These are phyloP conservation scores for Discostella stelligeroides DNA, from an alignment of 108 stramenopile genomes.

Conservation along the genomic window DNA sequence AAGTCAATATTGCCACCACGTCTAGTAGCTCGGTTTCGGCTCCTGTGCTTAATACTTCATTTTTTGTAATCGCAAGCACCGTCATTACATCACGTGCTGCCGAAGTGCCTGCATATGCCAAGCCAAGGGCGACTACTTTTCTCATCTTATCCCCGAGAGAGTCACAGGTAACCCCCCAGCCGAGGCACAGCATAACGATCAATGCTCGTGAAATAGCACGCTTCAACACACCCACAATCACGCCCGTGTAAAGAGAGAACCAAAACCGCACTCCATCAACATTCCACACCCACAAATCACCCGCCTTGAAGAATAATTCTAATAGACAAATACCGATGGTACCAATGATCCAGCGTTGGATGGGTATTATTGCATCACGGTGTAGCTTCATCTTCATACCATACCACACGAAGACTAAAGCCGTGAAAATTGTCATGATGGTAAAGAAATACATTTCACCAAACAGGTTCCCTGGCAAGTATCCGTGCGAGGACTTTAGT, in stretches of 20 bases:
- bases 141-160: conserved; percentile 67
- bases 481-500: conserved; percentile 79
- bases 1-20: conserved; percentile 69
- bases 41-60: conserved; percentile 60
- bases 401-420: conserved; percentile 63
- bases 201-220: conserved; percentile 77
- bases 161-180: conserved; percentile 88
- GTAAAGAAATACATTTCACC: conserved; percentile 84
- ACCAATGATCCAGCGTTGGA: conserved; percentile 81
- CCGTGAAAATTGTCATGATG: conserved; percentile 52
- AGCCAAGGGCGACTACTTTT: conserved; percentile 64
- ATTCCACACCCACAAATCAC: conserved; percentile 86
- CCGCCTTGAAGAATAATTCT: conserved; percentile 74
- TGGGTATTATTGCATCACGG: conserved; percentile 70
- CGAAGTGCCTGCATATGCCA: conserved; percentile 63
- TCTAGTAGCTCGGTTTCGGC: conserved; percentile 77
- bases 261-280: conserved; percentile 73
- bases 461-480: conserved; percentile 84
- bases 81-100: conserved; percentile 70
- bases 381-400: conserved; percentile 64
- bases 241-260: conserved; percentile 73
- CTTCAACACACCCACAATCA: conserved; percentile 76
- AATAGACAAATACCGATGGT: conserved; percentile 74
- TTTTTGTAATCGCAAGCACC: conserved; percentile 71
- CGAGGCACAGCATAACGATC: conserved; percentile 80